Percentiles rank a stretch among this genome's conserved stretches.
Evolutionary conservation across 805 yeast species (phyloP).

Genomic region (Dipodascus albidus): DNA sequence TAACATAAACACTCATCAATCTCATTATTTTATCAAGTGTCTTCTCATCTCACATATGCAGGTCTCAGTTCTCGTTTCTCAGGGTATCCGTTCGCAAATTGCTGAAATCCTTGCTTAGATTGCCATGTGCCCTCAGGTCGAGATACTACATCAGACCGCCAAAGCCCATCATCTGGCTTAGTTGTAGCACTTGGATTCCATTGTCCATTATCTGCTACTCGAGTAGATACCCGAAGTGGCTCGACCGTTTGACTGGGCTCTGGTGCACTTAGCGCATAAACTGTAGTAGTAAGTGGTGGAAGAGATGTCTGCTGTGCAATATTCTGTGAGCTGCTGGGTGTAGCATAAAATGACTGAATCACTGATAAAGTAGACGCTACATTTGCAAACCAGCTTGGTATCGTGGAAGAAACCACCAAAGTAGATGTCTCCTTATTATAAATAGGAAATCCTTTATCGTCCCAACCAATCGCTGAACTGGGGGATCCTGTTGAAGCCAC

Average conservation of each 20-base stretch:
- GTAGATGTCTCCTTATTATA: background rate
- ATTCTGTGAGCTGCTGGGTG: background rate
- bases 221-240: background rate
- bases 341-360: background rate
- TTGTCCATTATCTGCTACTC: background rate
- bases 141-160: background rate
- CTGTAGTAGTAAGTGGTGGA: background rate
- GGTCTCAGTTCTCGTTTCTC: too few species aligned
- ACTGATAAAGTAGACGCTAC: background rate
- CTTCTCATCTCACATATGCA: too few species aligned
- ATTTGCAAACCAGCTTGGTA: background rate
- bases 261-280: background rate
- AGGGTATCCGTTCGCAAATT: background rate
- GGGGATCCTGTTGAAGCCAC: constrained; percentile 8
- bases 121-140: too few species aligned
- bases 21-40: too few species aligned
- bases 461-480: constrained; percentile 2
- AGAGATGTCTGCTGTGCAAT: background rate
- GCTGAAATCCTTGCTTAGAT: background rate
- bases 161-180: background rate
- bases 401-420: background rate
- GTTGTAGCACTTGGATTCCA: background rate
- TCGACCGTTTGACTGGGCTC: background rate
- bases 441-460: background rate
- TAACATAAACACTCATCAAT: too few species aligned